Evolutionary conservation across 2,329 filamentous ascomycete genomes (phyloP).

Genomic region (Fusarium citri): DNA sequence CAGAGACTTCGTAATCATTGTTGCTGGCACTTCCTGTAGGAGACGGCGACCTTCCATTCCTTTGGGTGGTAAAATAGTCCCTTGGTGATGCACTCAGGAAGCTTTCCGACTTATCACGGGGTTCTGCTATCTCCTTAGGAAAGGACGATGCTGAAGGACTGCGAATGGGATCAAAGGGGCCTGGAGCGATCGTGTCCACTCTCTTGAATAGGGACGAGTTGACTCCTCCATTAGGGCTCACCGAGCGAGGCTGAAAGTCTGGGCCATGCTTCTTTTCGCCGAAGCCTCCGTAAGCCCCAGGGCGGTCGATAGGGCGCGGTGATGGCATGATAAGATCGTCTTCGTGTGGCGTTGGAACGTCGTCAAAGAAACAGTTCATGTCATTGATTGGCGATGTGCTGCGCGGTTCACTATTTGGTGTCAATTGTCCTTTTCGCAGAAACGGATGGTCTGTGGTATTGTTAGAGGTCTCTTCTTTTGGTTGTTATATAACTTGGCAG

Average conservation of each 20-base stretch:
- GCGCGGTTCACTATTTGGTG: slow-evolving; percentile 71
- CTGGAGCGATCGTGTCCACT: slow-evolving; percentile 74
- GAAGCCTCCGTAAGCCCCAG: slow-evolving; percentile 64
- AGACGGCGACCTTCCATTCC: slow-evolving; percentile 24
- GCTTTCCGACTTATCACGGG: slow-evolving; percentile 31
- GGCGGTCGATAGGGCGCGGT: slow-evolving; percentile 54
- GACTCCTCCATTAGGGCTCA: slow-evolving; percentile 38
- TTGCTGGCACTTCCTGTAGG: slow-evolving; percentile 11
- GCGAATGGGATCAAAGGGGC: slow-evolving; percentile 69
- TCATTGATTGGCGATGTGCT: slow-evolving; percentile 69
- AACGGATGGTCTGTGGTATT: slow-evolving; percentile 64
- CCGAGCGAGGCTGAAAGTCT: slow-evolving; percentile 40
- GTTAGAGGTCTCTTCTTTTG: slow-evolving; percentile 30
- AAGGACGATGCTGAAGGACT: slow-evolving; percentile 51
- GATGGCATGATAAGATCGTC: slow-evolving; percentile 54
- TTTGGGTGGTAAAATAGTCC: slow-evolving; percentile 20
- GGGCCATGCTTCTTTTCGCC: slow-evolving; percentile 49
- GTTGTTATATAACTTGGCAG: neutral
- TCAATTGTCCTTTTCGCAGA: slow-evolving; percentile 68
- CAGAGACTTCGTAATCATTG: slow-evolving; percentile 46
- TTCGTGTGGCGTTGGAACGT: slow-evolving; percentile 58
- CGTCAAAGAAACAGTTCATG: slow-evolving; percentile 58
- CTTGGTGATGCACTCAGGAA: slow-evolving; percentile 39
- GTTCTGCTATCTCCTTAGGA: slow-evolving; percentile 36
- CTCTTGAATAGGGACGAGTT: slow-evolving; percentile 64